Base-by-base conservation (phyloP, 148 eudicot genomes). In the Fagopyrum esculentum region DNA sequence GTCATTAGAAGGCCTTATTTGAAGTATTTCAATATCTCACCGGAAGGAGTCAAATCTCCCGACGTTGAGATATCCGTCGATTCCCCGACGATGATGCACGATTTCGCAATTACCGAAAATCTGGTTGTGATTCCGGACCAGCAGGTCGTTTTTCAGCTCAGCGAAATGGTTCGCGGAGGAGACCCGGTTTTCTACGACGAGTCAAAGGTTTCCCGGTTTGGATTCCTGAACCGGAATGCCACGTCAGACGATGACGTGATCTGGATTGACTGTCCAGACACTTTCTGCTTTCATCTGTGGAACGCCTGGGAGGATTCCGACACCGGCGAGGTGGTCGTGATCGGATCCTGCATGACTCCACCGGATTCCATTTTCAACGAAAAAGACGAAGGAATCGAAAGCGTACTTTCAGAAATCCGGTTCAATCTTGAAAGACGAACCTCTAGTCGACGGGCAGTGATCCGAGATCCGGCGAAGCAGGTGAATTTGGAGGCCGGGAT, bases 281-380 rank as follows among this genome's bases (percentile, higher is more conserved):
- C 86, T 0, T 90, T 90, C 61, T 90, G 96, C 57, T 90, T 90
- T 75, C 96, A 90, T 49, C 63, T 90, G 1, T 90, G 96, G 96
- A 90, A 90, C 48, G 90, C 96, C 0, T 88, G 96, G 96, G 96
- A 90, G 73, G 96, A 90, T 11, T 69, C 57, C 0, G 87, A 79
- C n/a, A 72, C 44, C 3, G 84, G 84, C 13, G 92, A 86, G 48
- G 71, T 90, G 9, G 90, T 90, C 0, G 92, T 90, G 2, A 88
- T 90, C 54, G 96, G 96, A 9, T 90, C 96, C 5, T 90, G 92
- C 82, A 90, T 90, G 92, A 88, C 92, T 0, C 96, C 96, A 4
- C 75, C 96, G 0, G 96, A 90, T 82, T 87, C 92, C 0, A 81
- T 90, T 40, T 90, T 90, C 85, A 90, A 90, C 78, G 96, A 90